Conservation (phyloP, 73 alveolate species). For the Durusdinium trenchii region DNA sequence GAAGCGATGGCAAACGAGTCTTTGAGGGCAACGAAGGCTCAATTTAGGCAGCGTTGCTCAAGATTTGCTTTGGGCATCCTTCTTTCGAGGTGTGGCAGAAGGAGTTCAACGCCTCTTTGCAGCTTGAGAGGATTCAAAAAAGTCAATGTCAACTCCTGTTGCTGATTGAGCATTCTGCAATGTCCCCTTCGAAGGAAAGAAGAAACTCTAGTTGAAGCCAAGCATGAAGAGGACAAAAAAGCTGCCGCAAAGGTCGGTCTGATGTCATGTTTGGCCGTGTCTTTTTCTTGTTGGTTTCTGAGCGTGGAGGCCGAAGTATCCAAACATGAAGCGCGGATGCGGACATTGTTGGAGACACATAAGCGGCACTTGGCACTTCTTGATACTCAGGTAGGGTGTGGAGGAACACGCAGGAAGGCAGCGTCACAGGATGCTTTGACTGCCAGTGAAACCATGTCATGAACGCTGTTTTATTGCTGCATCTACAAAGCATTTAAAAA, state of each 20-base stretch:
- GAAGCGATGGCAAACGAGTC: constrained; percentile 43
- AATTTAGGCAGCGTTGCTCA: no score
- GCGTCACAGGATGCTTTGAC: no score
- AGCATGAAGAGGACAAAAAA: constrained; percentile 5
- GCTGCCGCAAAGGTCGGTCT: neutral
- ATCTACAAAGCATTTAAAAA: no score
- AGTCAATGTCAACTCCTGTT: neutral
- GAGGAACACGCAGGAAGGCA: no score
- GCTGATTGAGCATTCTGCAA: neutral
- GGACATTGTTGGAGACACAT: constrained; percentile 69
- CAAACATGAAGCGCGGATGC: constrained; percentile 30
- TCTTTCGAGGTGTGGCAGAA: constrained; percentile 60
- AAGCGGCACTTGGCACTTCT: constrained; percentile 54
- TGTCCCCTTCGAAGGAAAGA: constrained; percentile 27
- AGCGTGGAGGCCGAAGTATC: constrained; percentile 11
- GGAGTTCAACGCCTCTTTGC: constrained; percentile 48
- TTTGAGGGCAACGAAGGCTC: constrained; percentile 20
- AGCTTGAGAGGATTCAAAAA: constrained; percentile 13
- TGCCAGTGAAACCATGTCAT: no score
- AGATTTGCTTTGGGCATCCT: neutral
- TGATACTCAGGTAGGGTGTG: constrained; percentile 48
- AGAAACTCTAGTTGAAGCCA: constrained; percentile 5
- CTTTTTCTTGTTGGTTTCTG: neutral
- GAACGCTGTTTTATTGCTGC: no score
- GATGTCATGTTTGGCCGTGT: neutral